Percentiles rank a stretch among this genome's conserved stretches.
Evolutionary conservation across 805 yeast genomes (phyloP).

Genomic region (Candida dajiaensis): DNA sequence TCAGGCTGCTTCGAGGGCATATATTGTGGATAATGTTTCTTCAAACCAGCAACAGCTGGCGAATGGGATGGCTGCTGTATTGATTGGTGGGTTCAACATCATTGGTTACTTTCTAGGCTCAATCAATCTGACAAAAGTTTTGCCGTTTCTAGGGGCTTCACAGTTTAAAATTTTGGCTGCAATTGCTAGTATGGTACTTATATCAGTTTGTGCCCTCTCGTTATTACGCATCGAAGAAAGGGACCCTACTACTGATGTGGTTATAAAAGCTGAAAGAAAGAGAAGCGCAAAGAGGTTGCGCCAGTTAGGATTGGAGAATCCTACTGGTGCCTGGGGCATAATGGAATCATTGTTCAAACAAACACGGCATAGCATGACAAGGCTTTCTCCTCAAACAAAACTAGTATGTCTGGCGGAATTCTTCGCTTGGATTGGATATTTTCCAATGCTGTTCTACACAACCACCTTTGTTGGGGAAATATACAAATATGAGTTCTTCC

Average conservation of each 20-base stretch:
- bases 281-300: constrained; percentile 27
- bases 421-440: constrained; percentile 66
- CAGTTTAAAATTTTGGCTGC: constrained; percentile 48
- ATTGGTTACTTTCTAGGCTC: constrained; percentile 51
- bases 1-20: constrained; percentile 56
- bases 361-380: constrained; percentile 29
- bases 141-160: constrained; percentile 37
- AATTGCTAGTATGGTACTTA: constrained; percentile 35
- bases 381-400: constrained; percentile 45
- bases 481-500: constrained; percentile 34
- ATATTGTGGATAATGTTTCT: constrained; percentile 56
- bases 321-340: constrained; percentile 13
- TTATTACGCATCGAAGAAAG: constrained; percentile 36
- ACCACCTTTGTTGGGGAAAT: constrained; percentile 61
- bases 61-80: constrained; percentile 62
- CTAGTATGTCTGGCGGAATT: constrained; percentile 51
- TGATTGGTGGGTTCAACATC: constrained; percentile 56
- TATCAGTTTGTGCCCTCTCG: constrained; percentile 31
- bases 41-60: constrained; percentile 51
- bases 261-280: constrained; percentile 33
- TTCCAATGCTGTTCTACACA: constrained; percentile 59
- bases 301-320: constrained; percentile 32
- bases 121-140: constrained; percentile 31
- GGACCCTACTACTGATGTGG: constrained; percentile 38
- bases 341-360: constrained; percentile 25